Evolutionary conservation across 176 grass and related monocot species (phyloP), one percentile per base, ranked within the genome.

Genomic region (Bothriochloa decipiens): DNA sequence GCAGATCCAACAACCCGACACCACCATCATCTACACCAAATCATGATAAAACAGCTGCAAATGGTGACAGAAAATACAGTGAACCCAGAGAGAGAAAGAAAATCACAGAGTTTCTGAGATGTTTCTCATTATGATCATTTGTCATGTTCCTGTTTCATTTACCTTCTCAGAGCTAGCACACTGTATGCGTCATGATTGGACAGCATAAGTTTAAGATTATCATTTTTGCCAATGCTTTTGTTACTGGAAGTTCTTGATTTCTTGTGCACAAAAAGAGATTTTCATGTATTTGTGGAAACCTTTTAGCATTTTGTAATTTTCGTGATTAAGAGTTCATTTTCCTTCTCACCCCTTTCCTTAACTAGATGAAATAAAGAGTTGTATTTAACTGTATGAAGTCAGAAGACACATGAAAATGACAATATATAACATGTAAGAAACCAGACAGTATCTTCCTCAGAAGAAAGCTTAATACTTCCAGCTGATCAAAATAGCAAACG

Each of bases 71-170:
- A 53, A 81, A 82, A 23, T 77, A 67, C 26, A 77, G 11, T 58
- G 75, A 84, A 57, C 53, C 47, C 29, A 91, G 47, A 76, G 82
- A 91, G 69, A 90, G 81, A 78, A 93, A 58, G 32, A 88, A 82
- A 35, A 39, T 91, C 52, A 40, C 27, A 72, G 86, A 75, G 41
- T 79, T 90, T 82, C 88, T 89, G 5, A 86, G 47, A 88, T 94
- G 85, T 53, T 81, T 92, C 28, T 91, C 87, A 12, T 55, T 75
- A 22, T 86, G 70, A 86, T 75, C 47, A 23, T 4, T 43, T 43
- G 42, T 76, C n/a, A 53, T 53, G 42, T 13, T 82, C 13, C 40
- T 62, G 9, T 74, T 58, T 74, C 52, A 78, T 28, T 61, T 61
- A 23, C 57, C 58, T 62, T 55, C 16, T 16, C 22, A 58, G 16